A percentile compares a stretch with the other conserved stretches of the same genome.
Conservation (phyloP, 495 filamentous ascomycete species). For the Penicillium odoratum region DNA sequence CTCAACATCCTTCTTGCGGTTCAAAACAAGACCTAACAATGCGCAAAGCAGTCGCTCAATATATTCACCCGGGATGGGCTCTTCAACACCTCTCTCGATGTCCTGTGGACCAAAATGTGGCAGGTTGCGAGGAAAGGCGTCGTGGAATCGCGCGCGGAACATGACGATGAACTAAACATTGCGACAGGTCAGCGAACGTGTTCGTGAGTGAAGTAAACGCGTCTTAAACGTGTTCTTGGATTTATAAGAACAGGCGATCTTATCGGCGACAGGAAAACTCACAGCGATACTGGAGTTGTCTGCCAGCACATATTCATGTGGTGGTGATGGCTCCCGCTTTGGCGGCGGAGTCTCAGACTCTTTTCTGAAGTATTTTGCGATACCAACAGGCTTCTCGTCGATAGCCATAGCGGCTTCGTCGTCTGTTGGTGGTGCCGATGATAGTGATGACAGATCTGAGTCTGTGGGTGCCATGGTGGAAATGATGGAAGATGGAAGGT, state of each 20-base stretch:
- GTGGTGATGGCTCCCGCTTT: slow-evolving; percentile 77
- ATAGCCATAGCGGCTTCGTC: slow-evolving; percentile 50
- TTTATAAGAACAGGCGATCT: not conserved
- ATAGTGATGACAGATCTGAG: slow-evolving; percentile 58
- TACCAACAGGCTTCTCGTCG: slow-evolving; percentile 45
- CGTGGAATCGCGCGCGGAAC: slow-evolving; percentile 91
- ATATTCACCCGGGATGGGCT: slow-evolving; percentile 74
- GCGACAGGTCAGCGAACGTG: slow-evolving; percentile 41
- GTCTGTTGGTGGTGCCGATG: slow-evolving; percentile 57
- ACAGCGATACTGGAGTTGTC: slow-evolving; percentile 89
- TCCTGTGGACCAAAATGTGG: slow-evolving; percentile 92
- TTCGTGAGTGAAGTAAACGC: slow-evolving; percentile 30
- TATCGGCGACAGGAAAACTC: slow-evolving; percentile 42
- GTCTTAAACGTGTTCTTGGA: slow-evolving; percentile 27
- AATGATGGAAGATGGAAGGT: slow-evolving; percentile 16
- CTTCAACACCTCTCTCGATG: slow-evolving; percentile 81
- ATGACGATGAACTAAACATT: slow-evolving; percentile 86
- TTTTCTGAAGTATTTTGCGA: slow-evolving; percentile 50
- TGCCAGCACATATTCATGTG: slow-evolving; percentile 83
- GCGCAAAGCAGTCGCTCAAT: slow-evolving; percentile 89
- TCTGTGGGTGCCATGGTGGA: slow-evolving; percentile 53
- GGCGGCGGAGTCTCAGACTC: slow-evolving; percentile 63
- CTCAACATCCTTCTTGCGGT: slow-evolving; percentile 98
- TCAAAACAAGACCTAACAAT: slow-evolving; percentile 81
- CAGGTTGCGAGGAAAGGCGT: slow-evolving; percentile 81